Evolutionary conservation across 2,329 filamentous ascomycete genomes (phyloP), one percentile per base, ranked within the genome.

Genomic region (Cercospora beticola): DNA sequence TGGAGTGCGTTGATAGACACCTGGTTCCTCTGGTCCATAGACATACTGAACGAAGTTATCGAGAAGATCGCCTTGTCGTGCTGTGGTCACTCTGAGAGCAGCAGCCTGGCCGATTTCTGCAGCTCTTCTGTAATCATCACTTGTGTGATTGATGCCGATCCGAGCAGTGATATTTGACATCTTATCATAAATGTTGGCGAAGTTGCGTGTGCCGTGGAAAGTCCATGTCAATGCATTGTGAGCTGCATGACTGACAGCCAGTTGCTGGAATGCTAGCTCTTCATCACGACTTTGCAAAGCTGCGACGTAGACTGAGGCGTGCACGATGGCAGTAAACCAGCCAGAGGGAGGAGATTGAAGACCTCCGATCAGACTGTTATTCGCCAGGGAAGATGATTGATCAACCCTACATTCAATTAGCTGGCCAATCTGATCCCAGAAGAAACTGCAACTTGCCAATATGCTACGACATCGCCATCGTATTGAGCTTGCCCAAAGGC

Each of bases 231-330:
- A 71, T 59, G 70, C 64, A 52, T 78, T 72, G 46, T 78, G 76
- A 12, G 76, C 76, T 3, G 75, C 75, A 58, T 77, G 72, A 16
- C 75, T 76, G 26, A 77, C 75, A 36, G 75, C 75, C 8, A 77
- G 67, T 46, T 77, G 75, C 65, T 76, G 75, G 64, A 75, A 77
- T 12, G 72, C 74, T 2, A 76, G 69, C 12, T 71, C 64, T 36
- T 73, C 70, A 26, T 71, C 64, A 8, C 70, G 61, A 57, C 68
- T 70, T 21, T 76, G 57, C 12, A 71, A 66, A 10, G 75, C 75
- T 23, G 74, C 73, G 6, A 73, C 70, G 52, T 75, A 77, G 26
- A 76, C 70, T 6, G 75, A 70, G 12, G 70, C 74, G 54, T 76
- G 74, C 5, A 76, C 72, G 8, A 77, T 71, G 8, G 74, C 75